Evolutionary conservation across 345 rosid genomes (phyloP), one percentile per base, ranked within the genome.

Genomic region (Eucalyptus cladocalyx): DNA sequence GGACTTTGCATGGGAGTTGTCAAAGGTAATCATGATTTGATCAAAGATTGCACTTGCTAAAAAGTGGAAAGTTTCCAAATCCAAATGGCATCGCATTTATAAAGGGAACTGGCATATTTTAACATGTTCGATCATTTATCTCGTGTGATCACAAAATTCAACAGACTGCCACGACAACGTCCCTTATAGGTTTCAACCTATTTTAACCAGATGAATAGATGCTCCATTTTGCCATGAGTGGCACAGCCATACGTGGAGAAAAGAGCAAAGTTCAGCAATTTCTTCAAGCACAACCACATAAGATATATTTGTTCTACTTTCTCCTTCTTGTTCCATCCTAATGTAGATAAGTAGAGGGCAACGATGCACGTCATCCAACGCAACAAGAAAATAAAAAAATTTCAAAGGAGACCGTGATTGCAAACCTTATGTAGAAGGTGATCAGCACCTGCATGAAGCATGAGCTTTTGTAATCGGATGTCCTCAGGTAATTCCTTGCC

Each of bases 381-480:
- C 47, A 76, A 40, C 12, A 76, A 21, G 47, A 76, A 76, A n/a
- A 37, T 11, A 21, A 21, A 72, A 19, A 37, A 21, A 69, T 40
- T 37, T 42, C 47, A 21, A 76, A 40, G 42, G 47, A 21, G 85
- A 76, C 85, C 42, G 3, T 62, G 91, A 76, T 88, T 47, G 86
- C 97, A 91, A 93, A 97, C 99, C 99, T 97, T 96, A 89, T 92
- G 92, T 85, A 97, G 90, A 88, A 94, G 92, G 90, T 95, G 96
- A 93, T 96, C 98, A 93, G 96, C 94, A 88, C 92, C 92, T 76
- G 97, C 95, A 89, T 87, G 87, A 89, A 95, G 93, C 94, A 95
- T 94, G 90, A 83, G 87, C 90, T 95, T 94, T 92, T 92, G 96
- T 87, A 91, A 90, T 90, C 91, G 91, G 53, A 47, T 91, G 62